Evolutionary conservation across 1,284 basidiomycete genomes (phyloP).

Genomic region (Ceratobasidium sp.): DNA sequence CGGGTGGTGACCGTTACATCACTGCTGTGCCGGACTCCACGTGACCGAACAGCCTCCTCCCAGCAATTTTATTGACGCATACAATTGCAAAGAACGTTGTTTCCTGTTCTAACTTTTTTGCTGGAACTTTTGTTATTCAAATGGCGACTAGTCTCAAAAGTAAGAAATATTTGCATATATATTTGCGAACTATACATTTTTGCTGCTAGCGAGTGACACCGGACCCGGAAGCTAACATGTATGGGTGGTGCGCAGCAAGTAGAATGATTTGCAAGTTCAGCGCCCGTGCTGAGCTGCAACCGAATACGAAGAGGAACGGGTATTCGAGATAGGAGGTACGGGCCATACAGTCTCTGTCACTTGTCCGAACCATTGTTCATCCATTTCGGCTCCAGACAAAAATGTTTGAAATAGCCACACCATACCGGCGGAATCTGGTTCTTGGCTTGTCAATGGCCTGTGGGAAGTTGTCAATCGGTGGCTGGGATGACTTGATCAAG

Average conservation of each 20-base stretch:
- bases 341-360: not conserved
- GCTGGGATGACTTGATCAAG: not conserved
- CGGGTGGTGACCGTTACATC: constrained; percentile 7
- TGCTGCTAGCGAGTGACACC: not conserved
- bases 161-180: not conserved
- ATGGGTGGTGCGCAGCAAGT: constrained; percentile 1
- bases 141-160: not conserved
- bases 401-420: constrained; percentile 16
- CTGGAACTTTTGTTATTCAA: not conserved
- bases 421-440: not conserved
- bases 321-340: constrained; percentile 8
- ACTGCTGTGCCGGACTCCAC: constrained; percentile 5
- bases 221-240: not conserved
- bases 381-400: constrained; percentile 12
- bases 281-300: not conserved
- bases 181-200: not conserved
- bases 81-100: not conserved
- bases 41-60: constrained; percentile 3
- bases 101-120: too few relatives aligned
- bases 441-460: not conserved
- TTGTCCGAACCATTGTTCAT: constrained; percentile 15
- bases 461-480: not conserved
- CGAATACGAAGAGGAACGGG: constrained; percentile 8
- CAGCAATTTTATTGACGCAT: not conserved
- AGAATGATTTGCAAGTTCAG: constrained; percentile 11